Evolutionary conservation across 1,139 yeast species (phyloP), one percentile per base, ranked within the genome.

Genomic region (Kodamaea anthophila): DNA sequence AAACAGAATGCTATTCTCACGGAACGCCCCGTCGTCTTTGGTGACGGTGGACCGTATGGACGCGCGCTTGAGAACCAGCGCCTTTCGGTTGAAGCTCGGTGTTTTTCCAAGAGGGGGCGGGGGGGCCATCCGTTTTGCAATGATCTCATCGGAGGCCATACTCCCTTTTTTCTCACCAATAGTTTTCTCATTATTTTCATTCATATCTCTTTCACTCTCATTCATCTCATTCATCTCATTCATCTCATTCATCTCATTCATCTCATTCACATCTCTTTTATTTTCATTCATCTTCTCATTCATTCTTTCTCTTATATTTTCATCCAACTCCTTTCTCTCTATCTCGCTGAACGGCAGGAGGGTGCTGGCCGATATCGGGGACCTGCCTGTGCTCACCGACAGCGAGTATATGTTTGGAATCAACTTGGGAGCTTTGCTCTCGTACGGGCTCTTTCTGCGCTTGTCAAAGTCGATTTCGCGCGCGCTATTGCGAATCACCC

Each of bases 381-480:
- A 62, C 15, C 48, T 46, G 5, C 51, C 34, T 37, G 60, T 60
- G 0, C 54, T 49, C 4, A 65, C 60, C 1, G 70, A 64, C 0
- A 69, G 63, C 0, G 69, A 58, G 35, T 62, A 63, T 11, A 64
- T 65, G 35, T 62, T 65, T 5, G 69, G 65, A 19, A 65, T 65
- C 27, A 59, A 42, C 33, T 63, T 63, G 1, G 72, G 70, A 1
- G 67, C 58, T 31, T 62, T 64, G 3, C 54, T 40, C 25, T 69
- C 77, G 44, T 73, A 81, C 1, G 94, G 94, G 0, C 94, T 79
- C 30, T 77, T 76, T 25, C 94, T 60, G 32, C 88, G 64, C 44
- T 84, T 79, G 46, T 85, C 93, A 49, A 85, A 84, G 54, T 86
- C 87, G 35, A 85, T 83, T 47, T 82, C 93, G 16, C 73, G 60